Conservation (phyloP, 2,329 filamentous ascomycete genomes). For the Chalara sp. region DNA sequence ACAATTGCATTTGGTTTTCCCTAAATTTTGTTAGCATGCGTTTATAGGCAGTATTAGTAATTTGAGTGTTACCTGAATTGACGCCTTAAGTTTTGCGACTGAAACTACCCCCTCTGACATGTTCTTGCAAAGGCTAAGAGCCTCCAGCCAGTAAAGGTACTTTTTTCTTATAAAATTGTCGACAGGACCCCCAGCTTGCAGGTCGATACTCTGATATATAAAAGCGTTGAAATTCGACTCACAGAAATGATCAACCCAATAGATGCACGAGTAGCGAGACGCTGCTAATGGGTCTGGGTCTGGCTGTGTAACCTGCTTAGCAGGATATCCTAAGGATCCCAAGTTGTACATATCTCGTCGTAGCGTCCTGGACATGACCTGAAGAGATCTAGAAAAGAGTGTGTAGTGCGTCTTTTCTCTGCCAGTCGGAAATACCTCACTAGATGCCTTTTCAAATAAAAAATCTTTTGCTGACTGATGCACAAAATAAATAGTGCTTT, state of each 20-base stretch:
- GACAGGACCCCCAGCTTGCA: conserved; percentile 12
- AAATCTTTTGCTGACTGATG: too few species aligned
- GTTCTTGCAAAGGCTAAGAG: conserved; percentile 17
- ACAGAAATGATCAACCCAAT: conserved; percentile 28
- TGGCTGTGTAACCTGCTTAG: conserved; percentile 14
- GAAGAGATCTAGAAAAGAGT: conserved; percentile 29
- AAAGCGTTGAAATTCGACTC: neutral
- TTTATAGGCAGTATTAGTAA: too few species aligned
- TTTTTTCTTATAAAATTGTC: conserved; percentile 16
- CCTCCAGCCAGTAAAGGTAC: too few species aligned
- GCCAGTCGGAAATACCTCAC: conserved; percentile 25
- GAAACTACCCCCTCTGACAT: conserved; percentile 5
- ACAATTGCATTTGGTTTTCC: too few species aligned
- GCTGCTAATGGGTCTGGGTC: neutral
- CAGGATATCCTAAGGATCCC: conserved; percentile 10
- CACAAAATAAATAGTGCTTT: conserved; percentile 2
- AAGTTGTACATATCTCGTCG: conserved; percentile 32
- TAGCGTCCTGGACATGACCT: too few species aligned
- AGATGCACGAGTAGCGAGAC: conserved; percentile 12
- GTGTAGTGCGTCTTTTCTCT: conserved; percentile 19
- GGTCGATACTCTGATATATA: neutral
- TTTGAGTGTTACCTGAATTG: too few species aligned
- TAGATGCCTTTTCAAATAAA: conserved; percentile 7
- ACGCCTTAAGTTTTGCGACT: too few species aligned
- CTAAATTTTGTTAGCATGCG: too few species aligned